phyloP scores from a whole-genome alignment of 2,329 filamentous ascomycete genomes.

The Colletotrichum siamense region DNA sequence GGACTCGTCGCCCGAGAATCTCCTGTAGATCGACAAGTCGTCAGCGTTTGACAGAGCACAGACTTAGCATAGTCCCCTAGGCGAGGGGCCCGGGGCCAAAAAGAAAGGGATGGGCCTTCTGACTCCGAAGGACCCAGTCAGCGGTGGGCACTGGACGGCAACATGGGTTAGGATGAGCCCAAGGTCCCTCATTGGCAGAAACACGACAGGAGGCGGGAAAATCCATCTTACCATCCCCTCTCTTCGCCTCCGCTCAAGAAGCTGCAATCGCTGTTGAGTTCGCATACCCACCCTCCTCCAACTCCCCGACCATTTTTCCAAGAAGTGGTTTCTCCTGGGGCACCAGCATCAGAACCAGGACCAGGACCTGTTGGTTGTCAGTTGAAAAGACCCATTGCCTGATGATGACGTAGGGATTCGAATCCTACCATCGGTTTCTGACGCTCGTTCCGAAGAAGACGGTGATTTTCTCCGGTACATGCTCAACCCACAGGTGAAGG shows the following conservation, averaged over 20 bases:
- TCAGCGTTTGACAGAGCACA: constrained; percentile 9
- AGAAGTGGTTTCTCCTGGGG: constrained; percentile 28
- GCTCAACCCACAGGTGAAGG: constrained; percentile 83
- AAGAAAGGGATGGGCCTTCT: not conserved
- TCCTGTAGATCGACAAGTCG: constrained; percentile 7
- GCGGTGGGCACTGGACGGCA: not conserved
- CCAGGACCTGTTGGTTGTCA: constrained; percentile 20
- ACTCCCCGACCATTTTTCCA: constrained; percentile 70
- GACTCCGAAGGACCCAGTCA: not conserved
- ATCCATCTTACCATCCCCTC: constrained; percentile 76
- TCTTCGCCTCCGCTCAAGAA: constrained; percentile 84
- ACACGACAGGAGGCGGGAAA: constrained; percentile 1
- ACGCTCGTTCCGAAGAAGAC: not conserved
- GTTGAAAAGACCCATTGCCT: not conserved
- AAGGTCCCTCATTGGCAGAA: constrained; percentile 3
- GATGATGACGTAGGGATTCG: constrained; percentile 16
- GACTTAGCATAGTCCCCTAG: not conserved
- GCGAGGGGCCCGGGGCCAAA: not conserved
- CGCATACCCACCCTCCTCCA: constrained; percentile 80
- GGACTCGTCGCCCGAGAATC: constrained; percentile 25
- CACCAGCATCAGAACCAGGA: not conserved
- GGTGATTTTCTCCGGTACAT: constrained; percentile 54
- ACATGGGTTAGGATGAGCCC: not conserved
- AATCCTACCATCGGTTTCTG: constrained; percentile 2
- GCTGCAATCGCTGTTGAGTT: constrained; percentile 82